Evolutionary conservation across 2,329 filamentous ascomycete species (phyloP), one percentile per base, ranked within the genome.

Genomic region (Westerdykella aurantiaca): DNA sequence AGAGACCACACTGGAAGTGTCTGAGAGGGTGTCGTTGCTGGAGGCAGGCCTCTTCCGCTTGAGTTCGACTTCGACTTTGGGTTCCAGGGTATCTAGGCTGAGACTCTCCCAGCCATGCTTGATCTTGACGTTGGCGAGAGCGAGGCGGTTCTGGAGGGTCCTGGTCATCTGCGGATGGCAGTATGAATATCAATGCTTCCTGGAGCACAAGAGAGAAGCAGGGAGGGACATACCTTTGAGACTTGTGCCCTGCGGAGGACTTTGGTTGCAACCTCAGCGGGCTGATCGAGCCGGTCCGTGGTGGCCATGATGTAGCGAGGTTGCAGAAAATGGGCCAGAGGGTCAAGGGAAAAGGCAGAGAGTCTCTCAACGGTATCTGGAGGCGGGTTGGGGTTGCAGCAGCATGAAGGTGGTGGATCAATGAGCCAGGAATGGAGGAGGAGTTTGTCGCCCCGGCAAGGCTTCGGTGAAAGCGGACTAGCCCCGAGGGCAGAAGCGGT

Each of bases 81-180:
- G 88, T 70, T 95, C 88, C 70, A 95, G 88, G 49, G 77, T 83
- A 65, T 89, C 87, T 61, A 94, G 80, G 50, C 85, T 87, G 65
- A 95, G 79, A 68, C 93, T 87, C 70, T 96, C 86, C 83, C 89
- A 94, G 66, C 90, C 90, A 72, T 95, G 86, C 71, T 94, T 89
- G 55, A 93, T 89, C 73, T 97, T 97, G 79, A 96, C 93, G 69
- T 94, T 93, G 65, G 93, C 93, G 52, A 97, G 81, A 46, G 93
- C 91, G 47, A 98, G 82, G 51, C 91, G 88, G 73, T 95, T 89
- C 72, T 97, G 89, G 43, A 98, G 77, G 61, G 86, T 86, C 66
- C 91, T 80, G 58, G 90, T 93, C 74, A 98, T 95, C 93, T 97
- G 64, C 43, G 59, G 38, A 41, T 47, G 41, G 45, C 43, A 44